Conservation (phyloP, 2,329 filamentous ascomycete species). For the Fusarium chlamydosporum region DNA sequence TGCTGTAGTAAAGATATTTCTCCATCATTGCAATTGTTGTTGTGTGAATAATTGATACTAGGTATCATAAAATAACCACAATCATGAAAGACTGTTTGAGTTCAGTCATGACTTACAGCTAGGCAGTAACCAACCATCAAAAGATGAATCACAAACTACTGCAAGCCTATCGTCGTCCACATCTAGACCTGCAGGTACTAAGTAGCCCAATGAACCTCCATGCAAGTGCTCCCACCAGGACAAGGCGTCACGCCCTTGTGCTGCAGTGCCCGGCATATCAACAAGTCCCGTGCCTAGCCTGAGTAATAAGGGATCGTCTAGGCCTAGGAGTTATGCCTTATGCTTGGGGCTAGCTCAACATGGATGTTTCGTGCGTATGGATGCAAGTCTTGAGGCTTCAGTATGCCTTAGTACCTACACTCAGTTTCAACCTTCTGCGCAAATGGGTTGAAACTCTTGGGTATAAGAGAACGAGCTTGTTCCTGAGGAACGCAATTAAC, state of each 20-base stretch:
- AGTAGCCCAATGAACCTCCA: conserved; percentile 16
- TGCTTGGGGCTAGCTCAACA: conserved; percentile 27
- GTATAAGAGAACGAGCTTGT: conserved; percentile 39
- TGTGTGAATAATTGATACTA: background rate
- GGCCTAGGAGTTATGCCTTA: conserved; percentile 38
- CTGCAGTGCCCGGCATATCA: conserved; percentile 28
- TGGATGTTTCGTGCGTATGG: conserved; percentile 7
- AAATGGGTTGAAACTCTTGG: conserved; percentile 26
- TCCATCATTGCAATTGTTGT: background rate
- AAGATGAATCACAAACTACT: conserved; percentile 16
- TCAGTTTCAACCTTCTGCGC: conserved; percentile 33
- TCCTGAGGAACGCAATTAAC: conserved; percentile 27
- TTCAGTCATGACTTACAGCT: conserved; percentile 2
- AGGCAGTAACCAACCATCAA: conserved; percentile 7
- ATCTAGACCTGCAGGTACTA: conserved; percentile 13
- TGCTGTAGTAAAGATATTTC: background rate
- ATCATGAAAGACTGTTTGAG: background rate
- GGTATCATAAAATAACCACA: background rate
- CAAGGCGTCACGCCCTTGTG: conserved; percentile 20
- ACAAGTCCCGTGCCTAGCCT: conserved; percentile 37
- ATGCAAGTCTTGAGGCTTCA: conserved; percentile 23
- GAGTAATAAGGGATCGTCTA: conserved; percentile 18
- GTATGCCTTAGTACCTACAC: conserved; percentile 26
- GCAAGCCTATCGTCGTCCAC: conserved; percentile 10
- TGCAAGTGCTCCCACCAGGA: conserved; percentile 17